Evolutionary conservation across 208 protist species (phyloP).

Genomic region (Leishmania lainsoni): DNA sequence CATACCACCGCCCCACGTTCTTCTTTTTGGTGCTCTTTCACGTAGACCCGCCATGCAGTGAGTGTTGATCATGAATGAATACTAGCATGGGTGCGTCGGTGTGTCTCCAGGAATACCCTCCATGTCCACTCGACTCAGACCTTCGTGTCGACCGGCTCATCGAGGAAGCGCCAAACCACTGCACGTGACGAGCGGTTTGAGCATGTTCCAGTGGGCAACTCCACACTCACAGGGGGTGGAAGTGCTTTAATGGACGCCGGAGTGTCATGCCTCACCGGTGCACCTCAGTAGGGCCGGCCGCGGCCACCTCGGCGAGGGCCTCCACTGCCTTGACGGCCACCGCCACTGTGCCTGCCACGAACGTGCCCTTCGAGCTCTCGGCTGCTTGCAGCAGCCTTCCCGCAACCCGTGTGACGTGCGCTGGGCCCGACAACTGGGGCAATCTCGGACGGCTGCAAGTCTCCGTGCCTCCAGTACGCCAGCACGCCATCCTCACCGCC

Average conservation of each 20-base stretch:
- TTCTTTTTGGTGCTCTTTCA: background rate
- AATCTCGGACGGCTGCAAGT: conserved; percentile 29
- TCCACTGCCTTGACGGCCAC: conserved; percentile 26
- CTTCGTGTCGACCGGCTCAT: background rate
- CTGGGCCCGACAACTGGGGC: conserved; percentile 28
- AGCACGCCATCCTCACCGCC: conserved; percentile 83
- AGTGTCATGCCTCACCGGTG: background rate
- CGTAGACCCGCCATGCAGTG: background rate
- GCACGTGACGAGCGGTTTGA: background rate
- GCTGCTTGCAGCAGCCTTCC: conserved; percentile 21
- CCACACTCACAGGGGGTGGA: background rate
- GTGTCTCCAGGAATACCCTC: background rate
- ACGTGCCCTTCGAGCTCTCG: background rate
- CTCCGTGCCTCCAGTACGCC: conserved; percentile 60
- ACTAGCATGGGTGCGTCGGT: background rate
- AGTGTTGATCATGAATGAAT: background rate
- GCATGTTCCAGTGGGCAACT: background rate
- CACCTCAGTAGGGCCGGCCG: conserved; percentile 30
- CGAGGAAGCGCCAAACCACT: background rate
- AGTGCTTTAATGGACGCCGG: background rate
- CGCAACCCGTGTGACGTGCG: conserved; percentile 24
- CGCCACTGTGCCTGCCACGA: conserved; percentile 4
- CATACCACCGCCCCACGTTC: background rate
- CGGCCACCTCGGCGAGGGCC: conserved; percentile 20
- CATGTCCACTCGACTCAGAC: background rate